Conservation (phyloP, 2,329 filamentous ascomycete genomes). For the Epichloe glyceriae region DNA sequence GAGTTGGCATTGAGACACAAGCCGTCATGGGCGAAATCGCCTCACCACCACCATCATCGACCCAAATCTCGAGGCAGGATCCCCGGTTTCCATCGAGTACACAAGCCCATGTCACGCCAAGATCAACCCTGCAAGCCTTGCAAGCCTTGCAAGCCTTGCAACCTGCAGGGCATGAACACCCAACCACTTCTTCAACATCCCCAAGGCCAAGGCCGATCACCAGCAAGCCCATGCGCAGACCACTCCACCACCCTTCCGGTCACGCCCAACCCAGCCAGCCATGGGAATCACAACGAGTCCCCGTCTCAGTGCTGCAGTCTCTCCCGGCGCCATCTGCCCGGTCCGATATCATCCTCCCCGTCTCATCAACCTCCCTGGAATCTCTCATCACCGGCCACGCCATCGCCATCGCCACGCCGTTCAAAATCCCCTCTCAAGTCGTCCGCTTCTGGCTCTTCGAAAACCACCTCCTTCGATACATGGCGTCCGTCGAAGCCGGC, state of each 20-base stretch:
- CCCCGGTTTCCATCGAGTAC: background rate
- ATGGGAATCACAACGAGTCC: conserved; percentile 35
- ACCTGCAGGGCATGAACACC: background rate
- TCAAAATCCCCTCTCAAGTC: conserved; percentile 40
- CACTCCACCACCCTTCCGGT: conserved; percentile 13
- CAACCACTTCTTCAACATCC: background rate
- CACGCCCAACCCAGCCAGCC: conserved; percentile 17
- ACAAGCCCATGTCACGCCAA: background rate
- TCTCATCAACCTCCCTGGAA: conserved; percentile 32
- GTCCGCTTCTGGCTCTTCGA: conserved; percentile 52
- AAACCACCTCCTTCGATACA: conserved; percentile 40
- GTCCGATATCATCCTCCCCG: conserved; percentile 41
- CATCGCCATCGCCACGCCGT: conserved; percentile 42
- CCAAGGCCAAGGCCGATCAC: background rate
- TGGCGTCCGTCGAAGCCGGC: conserved; percentile 39
- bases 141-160: background rate
- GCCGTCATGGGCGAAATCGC: conserved; percentile 20
- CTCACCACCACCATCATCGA: conserved; percentile 9
- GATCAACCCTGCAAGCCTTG: too few relatives aligned
- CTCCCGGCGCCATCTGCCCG: conserved; percentile 35
- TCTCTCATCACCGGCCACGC: conserved; percentile 36
- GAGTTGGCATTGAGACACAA: conserved; percentile 22
- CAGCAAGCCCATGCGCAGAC: conserved; percentile 14
- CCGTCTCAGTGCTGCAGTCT: conserved; percentile 32
- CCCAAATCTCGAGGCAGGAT: background rate